A percentile compares a stretch with the other conserved stretches of the same genome.
phyloP scores from a whole-genome alignment of 306 rosid genomes.

The Lagenaria siceraria region DNA sequence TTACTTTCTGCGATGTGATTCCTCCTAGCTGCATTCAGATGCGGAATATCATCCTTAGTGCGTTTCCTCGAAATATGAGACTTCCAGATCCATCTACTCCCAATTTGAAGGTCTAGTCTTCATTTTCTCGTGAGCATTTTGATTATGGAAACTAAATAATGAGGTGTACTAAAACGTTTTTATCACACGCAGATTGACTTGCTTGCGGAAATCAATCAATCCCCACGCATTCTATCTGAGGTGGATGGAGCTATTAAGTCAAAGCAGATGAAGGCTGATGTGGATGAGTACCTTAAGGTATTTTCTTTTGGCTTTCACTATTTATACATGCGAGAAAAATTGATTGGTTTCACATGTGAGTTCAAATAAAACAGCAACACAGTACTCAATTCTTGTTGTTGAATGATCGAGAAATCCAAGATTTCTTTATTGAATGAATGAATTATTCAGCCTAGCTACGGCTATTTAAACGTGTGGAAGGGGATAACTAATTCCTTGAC shows the following conservation, averaged over 20 bases:
- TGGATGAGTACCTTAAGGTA: conserved; percentile 91
- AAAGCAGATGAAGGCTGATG: conserved; percentile 83
- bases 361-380: neutral
- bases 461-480: neutral
- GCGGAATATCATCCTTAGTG: conserved; percentile 95
- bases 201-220: conserved; percentile 78
- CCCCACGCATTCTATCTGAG: conserved; percentile 86
- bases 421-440: neutral
- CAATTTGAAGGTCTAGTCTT: conserved; percentile 53
- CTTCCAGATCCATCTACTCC: conserved; percentile 96
- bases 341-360: neutral
- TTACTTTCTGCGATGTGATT: conserved; percentile 89
- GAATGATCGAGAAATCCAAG: neutral
- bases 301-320: neutral
- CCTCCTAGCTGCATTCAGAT: conserved; percentile 98
- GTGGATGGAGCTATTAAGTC: conserved; percentile 78
- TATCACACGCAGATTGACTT: conserved; percentile 65
- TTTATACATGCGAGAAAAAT: neutral
- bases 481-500: neutral
- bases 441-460: neutral
- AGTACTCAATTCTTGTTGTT: neutral
- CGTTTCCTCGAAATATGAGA: conserved; percentile 97
- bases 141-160: neutral
- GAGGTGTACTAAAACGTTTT: neutral
- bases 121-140: neutral